Conservation (phyloP, 1,284 basidiomycete species). For the Acaromyces ingoldii region DNA sequence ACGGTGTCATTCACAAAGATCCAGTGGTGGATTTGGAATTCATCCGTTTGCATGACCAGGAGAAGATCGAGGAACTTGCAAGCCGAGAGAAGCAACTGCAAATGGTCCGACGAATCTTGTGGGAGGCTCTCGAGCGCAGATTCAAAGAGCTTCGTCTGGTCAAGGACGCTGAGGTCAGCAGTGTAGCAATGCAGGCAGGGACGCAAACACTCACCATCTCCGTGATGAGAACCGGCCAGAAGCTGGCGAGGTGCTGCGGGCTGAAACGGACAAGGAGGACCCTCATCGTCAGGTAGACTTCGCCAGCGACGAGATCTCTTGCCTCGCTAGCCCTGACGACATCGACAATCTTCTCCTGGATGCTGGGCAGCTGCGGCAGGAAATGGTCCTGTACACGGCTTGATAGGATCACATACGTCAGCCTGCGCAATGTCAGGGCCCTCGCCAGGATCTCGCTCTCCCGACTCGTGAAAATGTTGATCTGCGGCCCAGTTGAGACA, state of each 20-base stretch:
- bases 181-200: constrained; percentile 53
- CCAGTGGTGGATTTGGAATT: constrained; percentile 99
- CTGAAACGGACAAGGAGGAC: constrained; percentile 87
- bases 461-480: constrained; percentile 92
- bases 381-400: constrained; percentile 88
- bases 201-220: constrained; percentile 14
- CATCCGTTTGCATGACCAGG: constrained; percentile 85
- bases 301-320: constrained; percentile 64
- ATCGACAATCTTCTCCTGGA: constrained; percentile 96
- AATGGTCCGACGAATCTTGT: constrained; percentile 70
- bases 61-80: constrained; percentile 91
- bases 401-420: constrained; percentile 71
- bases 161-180: not conserved
- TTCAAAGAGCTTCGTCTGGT: constrained; percentile 61
- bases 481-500: constrained; percentile 75
- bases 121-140: constrained; percentile 54
- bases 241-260: constrained; percentile 82
- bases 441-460: constrained; percentile 87
- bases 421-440: constrained; percentile 78
- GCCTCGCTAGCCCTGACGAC: constrained; percentile 71
- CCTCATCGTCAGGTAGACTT: constrained; percentile 78
- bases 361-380: constrained; percentile 78
- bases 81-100: constrained; percentile 76
- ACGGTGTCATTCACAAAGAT: constrained; percentile 96
- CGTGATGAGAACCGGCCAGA: constrained; percentile 80